These are phyloP conservation scores for Thielaviopsis euricoi DNA, from an alignment of 2,329 filamentous ascomycete species.

Conservation along the genomic window DNA sequence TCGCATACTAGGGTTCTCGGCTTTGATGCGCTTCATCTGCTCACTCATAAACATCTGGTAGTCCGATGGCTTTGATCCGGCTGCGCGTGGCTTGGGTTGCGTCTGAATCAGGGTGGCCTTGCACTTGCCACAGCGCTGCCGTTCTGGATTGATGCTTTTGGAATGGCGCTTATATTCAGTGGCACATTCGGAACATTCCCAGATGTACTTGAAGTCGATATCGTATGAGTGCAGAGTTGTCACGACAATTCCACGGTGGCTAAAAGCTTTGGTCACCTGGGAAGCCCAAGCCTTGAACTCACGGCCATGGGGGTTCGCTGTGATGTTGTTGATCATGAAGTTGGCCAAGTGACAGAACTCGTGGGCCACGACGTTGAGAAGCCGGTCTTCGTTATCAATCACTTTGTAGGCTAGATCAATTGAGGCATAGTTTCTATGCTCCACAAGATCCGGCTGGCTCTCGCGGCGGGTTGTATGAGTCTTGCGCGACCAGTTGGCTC, in stretches of 20 bases:
- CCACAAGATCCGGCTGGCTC: not conserved
- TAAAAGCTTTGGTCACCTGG: constrained; percentile 40
- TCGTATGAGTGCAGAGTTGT: constrained; percentile 82
- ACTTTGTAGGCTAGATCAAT: constrained; percentile 86
- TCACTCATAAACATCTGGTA: constrained; percentile 45
- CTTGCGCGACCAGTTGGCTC: constrained; percentile 55
- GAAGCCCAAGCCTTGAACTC: constrained; percentile 66
- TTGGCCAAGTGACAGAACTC: constrained; percentile 92
- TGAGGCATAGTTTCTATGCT: constrained; percentile 44
- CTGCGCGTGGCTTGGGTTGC: constrained; percentile 51
- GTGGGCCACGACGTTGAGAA: constrained; percentile 85
- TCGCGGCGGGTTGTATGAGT: constrained; percentile 22
- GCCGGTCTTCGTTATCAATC: constrained; percentile 57
- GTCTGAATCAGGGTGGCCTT: constrained; percentile 55
- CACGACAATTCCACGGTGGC: constrained; percentile 49
- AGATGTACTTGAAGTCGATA: constrained; percentile 85
- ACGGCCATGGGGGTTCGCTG: constrained; percentile 62
- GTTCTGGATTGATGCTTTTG: constrained; percentile 59
- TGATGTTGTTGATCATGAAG: constrained; percentile 68
- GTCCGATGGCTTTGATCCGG: constrained; percentile 20
- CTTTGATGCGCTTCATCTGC: constrained; percentile 46
- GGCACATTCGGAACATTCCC: constrained; percentile 56
- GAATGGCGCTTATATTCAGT: constrained; percentile 69
- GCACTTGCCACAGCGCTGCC: constrained; percentile 65
- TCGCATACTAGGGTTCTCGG: constrained; percentile 36